A percentile compares a stretch with the other conserved stretches of the same genome.
These are phyloP conservation scores for Priceomyces melissophilus DNA, from an alignment of 805 yeast genomes.

Conservation along the genomic window DNA sequence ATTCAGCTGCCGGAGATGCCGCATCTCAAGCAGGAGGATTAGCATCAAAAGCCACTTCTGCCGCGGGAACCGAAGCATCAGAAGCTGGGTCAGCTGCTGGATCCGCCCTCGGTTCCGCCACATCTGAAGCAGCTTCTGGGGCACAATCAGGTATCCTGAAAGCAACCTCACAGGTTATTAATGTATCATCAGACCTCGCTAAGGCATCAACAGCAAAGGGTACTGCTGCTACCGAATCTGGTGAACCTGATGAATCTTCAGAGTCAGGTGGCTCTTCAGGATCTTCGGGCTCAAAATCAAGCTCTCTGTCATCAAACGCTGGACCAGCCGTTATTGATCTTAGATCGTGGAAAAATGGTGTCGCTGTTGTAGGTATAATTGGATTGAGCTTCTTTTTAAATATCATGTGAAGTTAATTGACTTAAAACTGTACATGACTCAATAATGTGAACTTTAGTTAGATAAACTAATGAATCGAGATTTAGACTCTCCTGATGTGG, in stretches of 20 bases:
- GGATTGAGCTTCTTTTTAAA: conserved; percentile 35
- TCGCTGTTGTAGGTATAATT: conserved; percentile 32
- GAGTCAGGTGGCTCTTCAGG: conserved; percentile 1
- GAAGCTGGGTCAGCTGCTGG: conserved; percentile 7
- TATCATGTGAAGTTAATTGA: conserved; percentile 11
- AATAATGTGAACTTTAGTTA: too few species aligned
- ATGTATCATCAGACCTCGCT: conserved; percentile 4
- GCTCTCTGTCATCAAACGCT: conserved; percentile 14
- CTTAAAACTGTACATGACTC: not conserved
- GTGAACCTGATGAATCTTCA: not conserved
- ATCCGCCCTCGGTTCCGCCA: conserved; percentile 7
- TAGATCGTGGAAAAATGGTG: conserved; percentile 36
- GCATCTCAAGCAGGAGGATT: not conserved
- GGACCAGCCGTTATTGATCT: conserved; percentile 16
- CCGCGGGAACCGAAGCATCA: conserved; percentile 1
- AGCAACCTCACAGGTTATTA: conserved; percentile 3
- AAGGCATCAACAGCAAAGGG: conserved; percentile 4
- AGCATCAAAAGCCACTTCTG: conserved; percentile 4
- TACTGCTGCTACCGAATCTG: not conserved
- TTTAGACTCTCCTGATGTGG: too few species aligned
- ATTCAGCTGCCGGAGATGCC: conserved; percentile 4
- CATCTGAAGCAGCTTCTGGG: conserved; percentile 4
- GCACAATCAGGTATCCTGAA: not conserved
- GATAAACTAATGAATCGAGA: too few species aligned
- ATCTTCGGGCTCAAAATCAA: conserved; percentile 10